Evolutionary conservation across 129 eudicot species (phyloP).

Genomic region (Centaurea solstitialis): DNA sequence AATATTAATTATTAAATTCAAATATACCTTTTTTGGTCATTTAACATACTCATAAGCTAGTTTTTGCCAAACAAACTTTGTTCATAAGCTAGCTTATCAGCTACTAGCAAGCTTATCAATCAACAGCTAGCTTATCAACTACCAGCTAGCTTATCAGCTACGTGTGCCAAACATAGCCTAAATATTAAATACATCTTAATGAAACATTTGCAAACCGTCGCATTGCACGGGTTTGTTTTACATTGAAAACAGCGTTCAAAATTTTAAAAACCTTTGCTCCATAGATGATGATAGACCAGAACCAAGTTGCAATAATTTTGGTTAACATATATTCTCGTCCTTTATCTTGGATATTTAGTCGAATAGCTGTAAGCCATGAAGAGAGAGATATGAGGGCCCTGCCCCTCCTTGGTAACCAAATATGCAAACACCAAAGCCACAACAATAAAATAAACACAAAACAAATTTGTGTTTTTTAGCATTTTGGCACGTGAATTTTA

Average conservation of each 20-base stretch:
- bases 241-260: background rate
- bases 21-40: no score
- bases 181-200: no score
- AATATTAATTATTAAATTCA: no score
- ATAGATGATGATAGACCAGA: background rate
- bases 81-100: no score
- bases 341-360: background rate
- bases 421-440: slow-evolving; percentile 27
- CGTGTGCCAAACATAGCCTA: no score
- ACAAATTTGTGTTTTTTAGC: slow-evolving; percentile 18
- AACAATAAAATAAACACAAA: background rate
- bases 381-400: background rate
- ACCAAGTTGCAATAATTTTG: slow-evolving; percentile 25
- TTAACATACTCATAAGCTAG: no score
- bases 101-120: no score
- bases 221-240: no score
- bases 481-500: slow-evolving; percentile 30
- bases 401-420: background rate
- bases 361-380: slow-evolving; percentile 26
- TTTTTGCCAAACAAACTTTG: no score
- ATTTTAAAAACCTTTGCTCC: background rate
- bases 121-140: no score
- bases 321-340: slow-evolving; percentile 13
- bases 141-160: no score
- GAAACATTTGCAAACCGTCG: no score